Conservation (phyloP, 2,329 filamentous ascomycete genomes). For the Hypoxylon sp. region DNA sequence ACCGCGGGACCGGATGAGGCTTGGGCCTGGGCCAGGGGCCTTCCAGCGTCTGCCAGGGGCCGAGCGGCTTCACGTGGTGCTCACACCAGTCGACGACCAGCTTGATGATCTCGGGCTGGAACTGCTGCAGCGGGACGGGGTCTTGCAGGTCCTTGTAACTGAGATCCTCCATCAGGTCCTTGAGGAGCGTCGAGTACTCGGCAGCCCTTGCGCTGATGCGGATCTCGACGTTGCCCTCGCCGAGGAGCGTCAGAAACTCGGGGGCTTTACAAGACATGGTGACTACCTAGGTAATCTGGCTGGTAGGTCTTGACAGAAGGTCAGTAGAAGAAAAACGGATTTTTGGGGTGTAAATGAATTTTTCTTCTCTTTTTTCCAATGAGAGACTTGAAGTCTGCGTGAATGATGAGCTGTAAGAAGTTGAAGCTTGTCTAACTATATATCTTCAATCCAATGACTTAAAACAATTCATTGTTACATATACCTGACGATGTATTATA, state of each 20-base stretch:
- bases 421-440: too few species aligned
- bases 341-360: too few species aligned
- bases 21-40: not conserved
- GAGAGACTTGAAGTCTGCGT: too few species aligned
- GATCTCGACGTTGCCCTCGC: not conserved
- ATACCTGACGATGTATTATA: too few species aligned
- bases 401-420: too few species aligned
- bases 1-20: not conserved
- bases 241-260: constrained; percentile 1
- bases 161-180: constrained; percentile 95
- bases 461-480: too few species aligned
- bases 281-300: too few species aligned
- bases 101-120: constrained; percentile 85
- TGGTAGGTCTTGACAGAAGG: too few species aligned
- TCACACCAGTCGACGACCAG: constrained; percentile 98
- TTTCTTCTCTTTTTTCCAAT: too few species aligned
- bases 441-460: too few species aligned
- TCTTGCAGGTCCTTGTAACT: constrained; percentile 63
- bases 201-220: constrained; percentile 60
- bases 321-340: too few species aligned
- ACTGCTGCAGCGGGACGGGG: constrained; percentile 90
- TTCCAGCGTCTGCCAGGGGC: too few species aligned
- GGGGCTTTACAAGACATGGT: constrained; percentile 2
- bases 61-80: constrained; percentile 80
- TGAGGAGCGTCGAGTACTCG: constrained; percentile 89